Conservation (phyloP, 306 rosid genomes). For the Myrica gale region DNA sequence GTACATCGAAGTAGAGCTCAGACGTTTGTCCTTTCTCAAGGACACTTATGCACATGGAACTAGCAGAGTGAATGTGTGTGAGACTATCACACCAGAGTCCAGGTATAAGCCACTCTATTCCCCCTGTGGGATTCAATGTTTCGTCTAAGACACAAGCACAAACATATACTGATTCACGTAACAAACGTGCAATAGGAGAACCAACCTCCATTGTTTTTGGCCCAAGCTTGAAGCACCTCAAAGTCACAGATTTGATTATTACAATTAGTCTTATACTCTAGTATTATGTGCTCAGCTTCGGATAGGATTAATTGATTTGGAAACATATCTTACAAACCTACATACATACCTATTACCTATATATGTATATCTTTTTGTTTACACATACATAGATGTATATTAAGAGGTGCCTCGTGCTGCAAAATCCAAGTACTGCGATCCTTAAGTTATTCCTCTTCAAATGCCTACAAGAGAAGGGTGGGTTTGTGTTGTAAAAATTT, state of each 20-base stretch:
- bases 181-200: not conserved
- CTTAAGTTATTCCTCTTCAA: not conserved
- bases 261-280: not conserved
- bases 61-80: slow-evolving; percentile 26
- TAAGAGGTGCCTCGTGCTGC: not conserved
- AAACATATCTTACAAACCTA: too few relatives aligned
- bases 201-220: not conserved
- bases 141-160: not conserved
- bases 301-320: too few relatives aligned
- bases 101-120: slow-evolving; percentile 47
- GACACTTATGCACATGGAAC: slow-evolving; percentile 47
- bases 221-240: not conserved
- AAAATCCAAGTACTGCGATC: not conserved
- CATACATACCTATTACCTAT: too few relatives aligned
- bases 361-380: too few relatives aligned
- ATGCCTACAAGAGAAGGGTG: not conserved
- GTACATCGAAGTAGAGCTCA: slow-evolving; percentile 71
- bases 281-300: not conserved
- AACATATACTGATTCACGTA: not conserved
- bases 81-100: slow-evolving; percentile 49
- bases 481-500: too few relatives aligned
- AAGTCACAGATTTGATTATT: too few relatives aligned
- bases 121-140: slow-evolving; percentile 12
- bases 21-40: slow-evolving; percentile 67
- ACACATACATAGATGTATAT: not conserved